Evolutionary conservation across 176 grass and related monocot species (phyloP).

Genomic region (Carex kokanica): DNA sequence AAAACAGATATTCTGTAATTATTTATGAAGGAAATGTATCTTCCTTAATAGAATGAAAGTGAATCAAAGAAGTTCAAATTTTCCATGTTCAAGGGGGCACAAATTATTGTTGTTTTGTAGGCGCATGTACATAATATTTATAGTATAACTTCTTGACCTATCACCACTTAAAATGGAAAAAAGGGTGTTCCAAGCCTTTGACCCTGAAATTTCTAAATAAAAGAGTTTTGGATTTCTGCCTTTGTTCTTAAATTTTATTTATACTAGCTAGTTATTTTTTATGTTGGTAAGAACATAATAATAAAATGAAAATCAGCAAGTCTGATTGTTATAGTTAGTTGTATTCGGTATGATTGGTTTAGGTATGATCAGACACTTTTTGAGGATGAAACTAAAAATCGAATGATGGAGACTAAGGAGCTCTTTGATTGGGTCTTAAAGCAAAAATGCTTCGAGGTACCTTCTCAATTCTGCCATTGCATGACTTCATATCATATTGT

Average conservation of each 20-base stretch:
- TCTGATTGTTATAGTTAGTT: not conserved
- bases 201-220: not conserved
- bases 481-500: constrained; percentile 3
- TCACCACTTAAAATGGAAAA: not conserved
- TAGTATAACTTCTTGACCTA: not conserved
- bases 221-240: not conserved
- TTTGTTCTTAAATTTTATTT: constrained; percentile 8
- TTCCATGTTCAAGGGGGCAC: not conserved
- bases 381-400: constrained; percentile 86
- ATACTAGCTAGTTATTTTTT: not conserved
- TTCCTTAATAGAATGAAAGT: constrained; percentile 1
- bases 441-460: constrained; percentile 93
- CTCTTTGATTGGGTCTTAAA: constrained; percentile 93
- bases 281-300: not conserved
- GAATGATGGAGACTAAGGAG: constrained; percentile 96
- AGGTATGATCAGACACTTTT: constrained; percentile 94
- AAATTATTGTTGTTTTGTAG: not conserved
- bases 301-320: not conserved
- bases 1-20: not conserved
- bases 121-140: not conserved
- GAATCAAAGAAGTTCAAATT: not conserved
- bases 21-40: not conserved
- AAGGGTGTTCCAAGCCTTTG: not conserved
- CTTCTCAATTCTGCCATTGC: constrained; percentile 7
- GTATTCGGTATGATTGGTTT: constrained; percentile 16